A percentile compares a stretch with the other conserved stretches of the same genome.
Evolutionary conservation across 108 stramenopile genomes (phyloP).

Genomic region (Nitzschia inconspicua): DNA sequence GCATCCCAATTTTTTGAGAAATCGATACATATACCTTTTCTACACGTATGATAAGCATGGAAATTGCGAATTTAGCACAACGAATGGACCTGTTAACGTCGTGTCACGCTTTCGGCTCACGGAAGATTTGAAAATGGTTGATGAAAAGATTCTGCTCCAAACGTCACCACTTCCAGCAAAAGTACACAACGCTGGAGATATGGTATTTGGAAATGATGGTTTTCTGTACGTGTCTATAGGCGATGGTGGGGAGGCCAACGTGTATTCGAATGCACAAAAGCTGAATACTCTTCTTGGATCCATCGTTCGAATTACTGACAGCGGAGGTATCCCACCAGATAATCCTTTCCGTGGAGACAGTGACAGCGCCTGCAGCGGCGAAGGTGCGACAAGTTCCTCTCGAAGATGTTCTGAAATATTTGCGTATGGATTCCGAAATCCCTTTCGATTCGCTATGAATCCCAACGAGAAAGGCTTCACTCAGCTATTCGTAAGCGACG

Average conservation of each 20-base stretch:
- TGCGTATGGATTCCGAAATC: constrained; percentile 31
- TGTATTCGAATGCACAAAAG: background rate
- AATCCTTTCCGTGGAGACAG: constrained; percentile 25
- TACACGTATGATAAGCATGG: constrained; percentile 22
- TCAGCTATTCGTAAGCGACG: constrained; percentile 21
- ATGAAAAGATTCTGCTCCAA: constrained; percentile 24
- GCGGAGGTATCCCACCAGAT: constrained; percentile 24
- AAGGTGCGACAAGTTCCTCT: background rate
- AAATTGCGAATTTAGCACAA: constrained; percentile 6
- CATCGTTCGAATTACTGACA: constrained; percentile 25
- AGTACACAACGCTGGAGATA: constrained; percentile 27
- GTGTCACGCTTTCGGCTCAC: constrained; percentile 22
- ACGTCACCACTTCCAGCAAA: constrained; percentile 3
- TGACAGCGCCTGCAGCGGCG: background rate
- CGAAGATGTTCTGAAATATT: constrained; percentile 22
- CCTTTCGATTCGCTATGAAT: constrained; percentile 27
- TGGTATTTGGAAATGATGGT: constrained; percentile 36
- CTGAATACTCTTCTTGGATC: constrained; percentile 13
- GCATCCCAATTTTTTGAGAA: constrained; percentile 22
- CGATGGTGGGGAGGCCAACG: constrained; percentile 7
- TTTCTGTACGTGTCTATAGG: constrained; percentile 25
- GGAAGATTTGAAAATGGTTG: constrained; percentile 7
- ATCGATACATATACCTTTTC: constrained; percentile 19
- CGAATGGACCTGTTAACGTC: constrained; percentile 27
- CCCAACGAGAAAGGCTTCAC: constrained; percentile 16